Evolutionary conservation across 106 monocot genomes (phyloP).

Genomic region (Dendrobium nobile): DNA sequence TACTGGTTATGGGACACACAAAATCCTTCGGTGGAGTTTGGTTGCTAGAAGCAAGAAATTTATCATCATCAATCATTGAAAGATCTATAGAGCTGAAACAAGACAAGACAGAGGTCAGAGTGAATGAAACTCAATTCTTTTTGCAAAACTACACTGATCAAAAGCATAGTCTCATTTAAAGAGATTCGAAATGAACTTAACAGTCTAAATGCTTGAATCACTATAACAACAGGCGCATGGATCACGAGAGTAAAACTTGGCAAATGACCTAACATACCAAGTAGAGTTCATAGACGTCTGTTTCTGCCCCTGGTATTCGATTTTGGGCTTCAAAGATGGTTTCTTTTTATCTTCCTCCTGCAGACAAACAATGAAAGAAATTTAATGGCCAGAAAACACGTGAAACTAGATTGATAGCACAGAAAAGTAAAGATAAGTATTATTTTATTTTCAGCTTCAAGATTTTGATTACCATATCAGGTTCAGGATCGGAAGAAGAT

Average conservation of each 20-base stretch:
- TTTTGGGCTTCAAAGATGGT: slow-evolving; percentile 4
- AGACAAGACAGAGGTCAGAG: slow-evolving; percentile 2
- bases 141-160: not conserved
- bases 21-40: slow-evolving; percentile 51
- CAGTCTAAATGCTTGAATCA: not conserved
- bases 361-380: slow-evolving; percentile 15
- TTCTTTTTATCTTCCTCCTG: slow-evolving; percentile 19
- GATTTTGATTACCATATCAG: slow-evolving; percentile 19
- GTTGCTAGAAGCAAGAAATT: slow-evolving; percentile 8
- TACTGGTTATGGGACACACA: slow-evolving; percentile 55
- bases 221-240: too few species aligned
- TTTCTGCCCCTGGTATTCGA: slow-evolving; percentile 9
- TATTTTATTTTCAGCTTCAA: slow-evolving; percentile 3
- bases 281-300: slow-evolving; percentile 7
- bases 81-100: slow-evolving; percentile 22
- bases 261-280: slow-evolving; percentile 8
- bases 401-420: slow-evolving; percentile 9
- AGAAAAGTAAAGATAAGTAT: not conserved
- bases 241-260: not conserved
- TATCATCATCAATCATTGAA: slow-evolving; percentile 24
- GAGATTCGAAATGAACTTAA: not conserved
- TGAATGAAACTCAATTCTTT: not conserved
- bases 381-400: not conserved
- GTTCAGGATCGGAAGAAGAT: slow-evolving; percentile 27
- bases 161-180: not conserved